A percentile compares a stretch with the other conserved stretches of the same genome.
These are phyloP conservation scores for Podospora conica DNA, from an alignment of 495 filamentous ascomycete species.

Conservation along the genomic window DNA sequence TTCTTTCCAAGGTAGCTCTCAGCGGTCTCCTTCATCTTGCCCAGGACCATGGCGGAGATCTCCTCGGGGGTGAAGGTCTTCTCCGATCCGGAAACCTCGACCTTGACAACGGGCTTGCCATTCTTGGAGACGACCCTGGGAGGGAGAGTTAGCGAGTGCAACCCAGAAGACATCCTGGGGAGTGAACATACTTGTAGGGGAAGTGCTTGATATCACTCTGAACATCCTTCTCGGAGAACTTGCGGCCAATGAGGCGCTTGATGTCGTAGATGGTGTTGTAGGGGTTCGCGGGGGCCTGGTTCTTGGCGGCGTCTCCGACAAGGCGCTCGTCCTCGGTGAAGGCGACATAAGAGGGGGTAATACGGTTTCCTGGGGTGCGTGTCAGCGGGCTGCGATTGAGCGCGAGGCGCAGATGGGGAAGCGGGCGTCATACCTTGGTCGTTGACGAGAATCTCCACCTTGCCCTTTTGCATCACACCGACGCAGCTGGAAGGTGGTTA, in stretches of 20 bases:
- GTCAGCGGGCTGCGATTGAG: constrained; percentile 5
- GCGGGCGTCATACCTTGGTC: constrained; percentile 53
- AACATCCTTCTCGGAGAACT: constrained; percentile 78
- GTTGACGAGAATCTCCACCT: constrained; percentile 96
- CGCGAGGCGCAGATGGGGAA: too few species aligned
- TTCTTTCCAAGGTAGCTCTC: constrained; percentile 91
- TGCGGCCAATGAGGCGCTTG: constrained; percentile 90
- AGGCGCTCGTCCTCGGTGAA: constrained; percentile 97
- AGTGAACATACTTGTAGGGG: constrained; percentile 59
- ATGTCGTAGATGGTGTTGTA: constrained; percentile 83
- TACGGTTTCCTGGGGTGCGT: constrained; percentile 69
- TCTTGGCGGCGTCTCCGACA: constrained; percentile 98
- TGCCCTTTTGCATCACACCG: constrained; percentile 97
- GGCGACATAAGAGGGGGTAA: constrained; percentile 97
- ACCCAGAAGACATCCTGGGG: not conserved
- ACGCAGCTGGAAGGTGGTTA: constrained; percentile 50
- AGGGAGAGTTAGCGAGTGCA: constrained; percentile 9
- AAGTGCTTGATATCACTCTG: constrained; percentile 84
- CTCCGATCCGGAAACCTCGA: constrained; percentile 64
- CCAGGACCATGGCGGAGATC: constrained; percentile 79
- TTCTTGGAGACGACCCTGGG: constrained; percentile 62
- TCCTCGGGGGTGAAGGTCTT: constrained; percentile 84
- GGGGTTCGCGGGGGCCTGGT: constrained; percentile 95
- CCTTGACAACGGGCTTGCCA: constrained; percentile 74
- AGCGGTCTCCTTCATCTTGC: constrained; percentile 97